These are phyloP conservation scores for Plasmodium blacklocki DNA, from an alignment of 169 alveolate species.

Conservation along the genomic window DNA sequence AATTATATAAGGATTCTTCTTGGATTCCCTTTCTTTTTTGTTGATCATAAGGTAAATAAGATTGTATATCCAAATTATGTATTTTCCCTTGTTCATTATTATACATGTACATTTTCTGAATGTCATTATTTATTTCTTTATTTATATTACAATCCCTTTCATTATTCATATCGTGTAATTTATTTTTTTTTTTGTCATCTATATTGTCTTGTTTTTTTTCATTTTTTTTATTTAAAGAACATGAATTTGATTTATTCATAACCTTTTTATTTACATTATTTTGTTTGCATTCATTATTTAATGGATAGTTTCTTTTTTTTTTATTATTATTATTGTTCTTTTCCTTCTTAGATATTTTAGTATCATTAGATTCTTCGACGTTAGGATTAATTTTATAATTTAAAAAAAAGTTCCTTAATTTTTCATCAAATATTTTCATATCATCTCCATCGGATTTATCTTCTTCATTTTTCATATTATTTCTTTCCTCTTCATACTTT, in stretches of 20 bases:
- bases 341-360: slow-evolving; percentile 6
- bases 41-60: too few species aligned
- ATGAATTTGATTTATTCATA: not conserved
- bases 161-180: too few species aligned
- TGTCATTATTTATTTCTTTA: too few species aligned
- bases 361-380: slow-evolving; percentile 9
- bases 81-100: too few species aligned
- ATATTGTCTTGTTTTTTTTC: slow-evolving; percentile 6
- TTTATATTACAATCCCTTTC: too few species aligned
- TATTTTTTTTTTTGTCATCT: not conserved
- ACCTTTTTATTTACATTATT: slow-evolving; percentile 5
- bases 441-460: slow-evolving; percentile 49
- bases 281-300: slow-evolving; percentile 16
- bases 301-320: not conserved
- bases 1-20: too few species aligned
- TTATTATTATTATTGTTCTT: not conserved
- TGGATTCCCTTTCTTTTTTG: too few species aligned
- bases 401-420: slow-evolving; percentile 37
- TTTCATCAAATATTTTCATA: slow-evolving; percentile 29
- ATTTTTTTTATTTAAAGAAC: not conserved
- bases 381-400: slow-evolving; percentile 44
- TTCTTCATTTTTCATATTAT: slow-evolving; percentile 22
- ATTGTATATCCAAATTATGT: too few species aligned
- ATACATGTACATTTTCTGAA: too few species aligned
- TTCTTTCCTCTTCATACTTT: slow-evolving; percentile 62